Percentiles rank a stretch among this genome's conserved stretches.
Conservation (phyloP, 164 flowering plant species). For the Tetrastigma voinierianum region DNA sequence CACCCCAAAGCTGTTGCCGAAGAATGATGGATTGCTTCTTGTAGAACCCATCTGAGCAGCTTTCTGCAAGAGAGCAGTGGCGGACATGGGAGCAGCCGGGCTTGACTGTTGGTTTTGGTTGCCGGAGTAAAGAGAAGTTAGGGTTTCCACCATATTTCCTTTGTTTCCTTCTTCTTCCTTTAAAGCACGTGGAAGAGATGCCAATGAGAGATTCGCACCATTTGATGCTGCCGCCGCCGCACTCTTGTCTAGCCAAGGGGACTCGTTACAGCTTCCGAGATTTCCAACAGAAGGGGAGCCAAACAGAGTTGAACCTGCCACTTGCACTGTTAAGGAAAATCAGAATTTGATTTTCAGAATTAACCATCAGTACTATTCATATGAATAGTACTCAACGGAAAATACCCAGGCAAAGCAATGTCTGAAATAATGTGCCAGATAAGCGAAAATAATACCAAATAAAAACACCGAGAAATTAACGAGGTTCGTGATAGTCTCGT, state of each 20-base stretch:
- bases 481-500: no score
- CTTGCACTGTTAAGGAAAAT: slow-evolving; percentile 27
- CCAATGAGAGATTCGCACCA: slow-evolving; percentile 21
- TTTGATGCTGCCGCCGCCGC: slow-evolving; percentile 8
- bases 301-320: slow-evolving; percentile 16
- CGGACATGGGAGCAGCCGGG: slow-evolving; percentile 34
- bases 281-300: slow-evolving; percentile 23
- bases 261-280: slow-evolving; percentile 13
- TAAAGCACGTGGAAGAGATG: slow-evolving; percentile 12
- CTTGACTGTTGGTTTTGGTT: slow-evolving; percentile 17
- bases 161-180: slow-evolving; percentile 15
- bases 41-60: slow-evolving; percentile 56
- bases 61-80: slow-evolving; percentile 47
- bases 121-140: slow-evolving; percentile 15
- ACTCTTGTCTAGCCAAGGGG: slow-evolving; percentile 6
- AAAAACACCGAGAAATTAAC: no score
- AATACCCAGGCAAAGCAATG: no score
- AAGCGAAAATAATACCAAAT: no score
- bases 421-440: no score
- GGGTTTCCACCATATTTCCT: slow-evolving; percentile 15
- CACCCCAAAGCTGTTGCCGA: slow-evolving; percentile 15
- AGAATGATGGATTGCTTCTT: slow-evolving; percentile 16
- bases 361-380: no score
- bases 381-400: no score
- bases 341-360: no score